Evolutionary conservation across 2,329 filamentous ascomycete species (phyloP).

Genomic region (Orbilia javanica): DNA sequence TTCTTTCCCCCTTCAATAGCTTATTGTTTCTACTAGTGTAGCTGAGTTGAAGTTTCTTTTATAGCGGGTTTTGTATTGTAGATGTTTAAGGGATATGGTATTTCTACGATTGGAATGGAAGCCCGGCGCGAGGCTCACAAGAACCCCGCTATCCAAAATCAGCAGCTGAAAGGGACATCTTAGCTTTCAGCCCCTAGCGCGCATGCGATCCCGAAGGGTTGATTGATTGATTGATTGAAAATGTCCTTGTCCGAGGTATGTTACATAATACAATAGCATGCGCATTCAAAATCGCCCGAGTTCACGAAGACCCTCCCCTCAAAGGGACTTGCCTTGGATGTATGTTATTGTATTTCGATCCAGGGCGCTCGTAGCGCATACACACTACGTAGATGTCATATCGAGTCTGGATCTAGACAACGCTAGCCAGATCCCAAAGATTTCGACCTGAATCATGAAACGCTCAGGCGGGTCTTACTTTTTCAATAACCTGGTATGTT

Average conservation of each 20-base stretch:
- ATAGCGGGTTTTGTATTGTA: neutral
- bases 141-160: conserved; percentile 9
- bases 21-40: no score
- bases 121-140: neutral
- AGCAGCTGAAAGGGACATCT: neutral
- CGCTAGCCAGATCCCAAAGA: no score
- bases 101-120: conserved; percentile 19
- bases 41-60: neutral
- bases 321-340: neutral
- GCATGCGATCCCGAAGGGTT: neutral
- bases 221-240: no score
- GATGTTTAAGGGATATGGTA: conserved; percentile 4
- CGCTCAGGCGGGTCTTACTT: conserved; percentile 1
- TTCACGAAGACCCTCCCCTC: neutral
- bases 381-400: neutral
- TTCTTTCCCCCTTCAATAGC: neutral
- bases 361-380: conserved; percentile 6
- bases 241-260: neutral
- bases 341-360: no score
- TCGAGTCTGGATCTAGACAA: conserved; percentile 4
- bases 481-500: conserved; percentile 3
- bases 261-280: neutral
- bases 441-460: conserved; percentile 6
- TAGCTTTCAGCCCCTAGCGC: neutral
- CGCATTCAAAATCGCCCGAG: neutral